Evolutionary conservation across 441 rosid genomes (phyloP), one percentile per base, ranked within the genome.

Genomic region (Erodium moschatum): DNA sequence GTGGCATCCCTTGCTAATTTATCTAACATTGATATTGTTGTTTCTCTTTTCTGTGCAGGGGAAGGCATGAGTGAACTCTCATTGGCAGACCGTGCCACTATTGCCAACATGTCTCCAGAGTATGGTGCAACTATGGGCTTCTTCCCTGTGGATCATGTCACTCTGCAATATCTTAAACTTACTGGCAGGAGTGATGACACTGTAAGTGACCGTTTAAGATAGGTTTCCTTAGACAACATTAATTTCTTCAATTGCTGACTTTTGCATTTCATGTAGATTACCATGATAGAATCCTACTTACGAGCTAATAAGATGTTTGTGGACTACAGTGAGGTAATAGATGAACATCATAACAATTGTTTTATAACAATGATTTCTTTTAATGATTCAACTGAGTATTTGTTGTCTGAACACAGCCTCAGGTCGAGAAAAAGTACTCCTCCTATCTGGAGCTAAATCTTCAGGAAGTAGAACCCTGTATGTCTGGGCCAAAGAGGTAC

Each of bases 51-150:
- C 44, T 80, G n/a, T 74, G 68, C 85, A 91, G 97, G 97, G 77
- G 90, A 88, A 78, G 97, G 97, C 70, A 88, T 89, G 97, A 79
- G 95, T 20, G 91, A 87, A 81, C 81, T 92, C 69, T 87, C 97
- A 67, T 74, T 92, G 67, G 96, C 97, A 16, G 95, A 89, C 70
- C 90, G 96, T 79, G 97, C 96, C 64, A 92, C 97, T 40, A 92
- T 92, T 74, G 96, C 96, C 54, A 92, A 92, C 79, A 92, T 89
- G 97, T 92, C 96, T 76, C 97, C 96, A 2, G 97, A 92, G 78
- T 92, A 92, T 65, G 95, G 97, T 79, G 96, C 97, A 73, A 89
- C 96, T 69, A 92, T 92, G 97, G 97, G 96, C 61, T 92, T 92
- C 84, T 92, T 92, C 75, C 97, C 97, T 27, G 96, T 92, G 75